Evolutionary conservation across 257 asterid genomes (phyloP).

Genomic region (Misopates orontium): DNA sequence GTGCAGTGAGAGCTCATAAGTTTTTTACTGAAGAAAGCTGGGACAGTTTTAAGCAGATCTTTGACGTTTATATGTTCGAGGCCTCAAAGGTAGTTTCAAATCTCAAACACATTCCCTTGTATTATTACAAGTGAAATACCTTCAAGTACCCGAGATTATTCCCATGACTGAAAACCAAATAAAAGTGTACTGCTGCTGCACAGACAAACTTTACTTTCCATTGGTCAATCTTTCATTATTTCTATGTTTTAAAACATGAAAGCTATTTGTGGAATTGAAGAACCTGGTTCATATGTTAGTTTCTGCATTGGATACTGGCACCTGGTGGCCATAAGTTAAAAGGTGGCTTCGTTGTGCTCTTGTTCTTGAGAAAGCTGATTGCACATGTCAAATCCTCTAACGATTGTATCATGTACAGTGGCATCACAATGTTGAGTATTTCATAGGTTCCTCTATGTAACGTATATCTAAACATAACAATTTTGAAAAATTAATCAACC

Average conservation of each 20-base stretch:
- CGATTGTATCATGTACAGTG: not conserved
- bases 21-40: constrained; percentile 90
- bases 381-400: not conserved
- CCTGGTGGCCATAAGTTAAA: not conserved
- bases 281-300: not conserved
- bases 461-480: too few relatives aligned
- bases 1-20: constrained; percentile 95
- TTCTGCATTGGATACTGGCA: not conserved
- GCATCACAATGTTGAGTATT: too few relatives aligned
- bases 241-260: not conserved
- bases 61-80: constrained; percentile 86
- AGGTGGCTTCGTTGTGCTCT: not conserved
- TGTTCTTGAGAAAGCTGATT: not conserved
- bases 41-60: constrained; percentile 93
- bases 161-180: not conserved
- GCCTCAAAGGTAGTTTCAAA: constrained; percentile 80
- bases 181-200: not conserved
- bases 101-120: constrained; percentile 12
- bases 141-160: not conserved
- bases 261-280: constrained; percentile 8
- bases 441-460: too few relatives aligned
- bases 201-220: not conserved
- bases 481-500: too few relatives aligned
- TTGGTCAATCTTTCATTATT: not conserved
- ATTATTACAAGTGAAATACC: constrained; percentile 3